Percentiles rank a stretch among this genome's conserved stretches.
phyloP scores from a whole-genome alignment of 129 eudicot genomes.

The sunflower (Helianthus annuus) region DNA sequence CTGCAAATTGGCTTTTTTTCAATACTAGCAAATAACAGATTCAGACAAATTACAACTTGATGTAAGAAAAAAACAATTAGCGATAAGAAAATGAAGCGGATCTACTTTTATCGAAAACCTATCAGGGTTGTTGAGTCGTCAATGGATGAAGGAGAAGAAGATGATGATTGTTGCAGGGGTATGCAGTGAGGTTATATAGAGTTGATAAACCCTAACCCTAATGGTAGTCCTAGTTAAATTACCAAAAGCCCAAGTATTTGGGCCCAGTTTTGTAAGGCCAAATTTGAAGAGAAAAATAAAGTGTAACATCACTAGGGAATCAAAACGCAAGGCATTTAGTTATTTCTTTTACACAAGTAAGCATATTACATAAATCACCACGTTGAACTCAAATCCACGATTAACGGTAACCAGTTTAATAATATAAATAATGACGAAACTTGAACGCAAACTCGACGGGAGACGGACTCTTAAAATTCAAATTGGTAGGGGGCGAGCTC shows the following conservation, averaged over 20 bases:
- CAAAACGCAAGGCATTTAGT: too few relatives aligned
- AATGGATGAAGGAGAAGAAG: background rate
- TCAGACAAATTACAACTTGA: background rate
- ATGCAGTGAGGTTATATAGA: background rate
- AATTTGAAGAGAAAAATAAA: too few relatives aligned
- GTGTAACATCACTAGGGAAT: too few relatives aligned
- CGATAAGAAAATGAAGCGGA: background rate
- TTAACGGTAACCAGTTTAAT: too few relatives aligned
- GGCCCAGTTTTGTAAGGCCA: background rate
- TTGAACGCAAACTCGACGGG: too few relatives aligned
- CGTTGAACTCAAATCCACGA: too few relatives aligned
- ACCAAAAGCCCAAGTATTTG: conserved; percentile 6
- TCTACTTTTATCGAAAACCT: background rate
- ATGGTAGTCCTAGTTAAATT: background rate
- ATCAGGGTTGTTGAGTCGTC: background rate
- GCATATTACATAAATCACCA: too few relatives aligned
- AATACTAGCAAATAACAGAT: background rate
- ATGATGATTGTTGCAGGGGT: background rate
- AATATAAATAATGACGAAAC: too few relatives aligned
- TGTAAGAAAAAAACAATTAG: background rate
- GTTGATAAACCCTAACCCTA: conserved; percentile 27
- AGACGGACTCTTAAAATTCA: too few relatives aligned
- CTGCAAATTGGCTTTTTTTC: conserved; percentile 48
- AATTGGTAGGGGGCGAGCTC: too few relatives aligned
- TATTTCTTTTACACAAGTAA: too few relatives aligned